A percentile compares a stretch with the other conserved stretches of the same genome.
phyloP scores from a whole-genome alignment of 1,139 yeast species.

The Scheffersomyces cryptocercus region DNA sequence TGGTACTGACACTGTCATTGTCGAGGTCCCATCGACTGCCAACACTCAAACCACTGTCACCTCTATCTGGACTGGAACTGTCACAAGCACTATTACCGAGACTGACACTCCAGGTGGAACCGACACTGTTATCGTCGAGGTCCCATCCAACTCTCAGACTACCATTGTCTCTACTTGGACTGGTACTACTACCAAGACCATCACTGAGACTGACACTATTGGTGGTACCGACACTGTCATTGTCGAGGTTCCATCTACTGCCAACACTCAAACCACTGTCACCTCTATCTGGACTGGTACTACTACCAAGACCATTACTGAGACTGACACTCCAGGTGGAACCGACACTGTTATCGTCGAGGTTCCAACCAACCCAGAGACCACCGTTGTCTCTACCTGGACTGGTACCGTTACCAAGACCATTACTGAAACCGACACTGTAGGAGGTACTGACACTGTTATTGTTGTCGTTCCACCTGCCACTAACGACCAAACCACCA shows the following conservation, averaged over 20 bases:
- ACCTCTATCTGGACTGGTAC: no score
- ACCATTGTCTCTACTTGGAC: background rate
- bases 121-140: background rate
- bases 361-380: no score
- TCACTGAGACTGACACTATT: background rate
- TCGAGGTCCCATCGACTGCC: no score
- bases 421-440: constrained; percentile 15
- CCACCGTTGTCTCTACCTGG: no score
- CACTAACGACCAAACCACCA: constrained; percentile 15
- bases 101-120: background rate
- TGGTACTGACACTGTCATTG: no score
- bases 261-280: no score
- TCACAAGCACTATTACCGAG: background rate
- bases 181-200: background rate
- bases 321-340: background rate
- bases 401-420: constrained; percentile 12
- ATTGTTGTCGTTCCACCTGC: constrained; percentile 17
- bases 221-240: constrained; percentile 6
- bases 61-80: background rate
- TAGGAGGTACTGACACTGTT: constrained; percentile 7
- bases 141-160: background rate
- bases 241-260: no score
- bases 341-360: background rate
- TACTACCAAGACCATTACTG: no score
- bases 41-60: no score